These are phyloP conservation scores for Schizophyllum commune DNA, from an alignment of 1,284 basidiomycete species.

Conservation along the genomic window DNA sequence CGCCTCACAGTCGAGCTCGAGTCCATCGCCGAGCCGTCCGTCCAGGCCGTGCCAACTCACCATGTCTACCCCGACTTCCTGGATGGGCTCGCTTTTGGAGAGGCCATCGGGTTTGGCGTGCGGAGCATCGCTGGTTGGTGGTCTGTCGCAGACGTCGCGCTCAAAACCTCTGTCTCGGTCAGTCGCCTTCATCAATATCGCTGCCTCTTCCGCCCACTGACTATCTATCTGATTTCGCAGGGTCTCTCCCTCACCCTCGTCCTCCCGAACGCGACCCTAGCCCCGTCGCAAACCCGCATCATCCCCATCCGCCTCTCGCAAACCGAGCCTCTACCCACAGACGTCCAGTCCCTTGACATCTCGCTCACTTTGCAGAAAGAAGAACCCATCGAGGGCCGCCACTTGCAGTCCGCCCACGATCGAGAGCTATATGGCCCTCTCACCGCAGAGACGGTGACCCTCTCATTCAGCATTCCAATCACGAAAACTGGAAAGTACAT, in stretches of 20 bases:
- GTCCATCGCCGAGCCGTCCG: constrained; percentile 6
- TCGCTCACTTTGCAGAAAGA: constrained; percentile 20
- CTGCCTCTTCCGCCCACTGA: neutral
- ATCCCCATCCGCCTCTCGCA: constrained; percentile 45
- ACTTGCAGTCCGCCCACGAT: constrained; percentile 9
- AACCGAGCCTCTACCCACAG: constrained; percentile 19
- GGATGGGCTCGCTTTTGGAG: constrained; percentile 60
- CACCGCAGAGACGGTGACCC: constrained; percentile 17
- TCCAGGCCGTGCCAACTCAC: constrained; percentile 39
- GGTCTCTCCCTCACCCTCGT: constrained; percentile 30
- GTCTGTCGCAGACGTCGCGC: constrained; percentile 27
- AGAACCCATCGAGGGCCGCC: constrained; percentile 5
- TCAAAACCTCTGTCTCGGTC: neutral
- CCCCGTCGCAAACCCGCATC: constrained; percentile 52
- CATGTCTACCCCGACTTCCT: constrained; percentile 58
- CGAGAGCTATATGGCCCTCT: constrained; percentile 18
- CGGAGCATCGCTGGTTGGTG: constrained; percentile 47
- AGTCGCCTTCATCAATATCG: no score
- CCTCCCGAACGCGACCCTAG: constrained; percentile 31
- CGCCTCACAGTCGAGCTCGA: constrained; percentile 38
- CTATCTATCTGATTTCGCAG: constrained; percentile 15
- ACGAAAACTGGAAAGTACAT: constrained; percentile 34
- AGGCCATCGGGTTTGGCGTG: constrained; percentile 55
- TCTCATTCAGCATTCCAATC: constrained; percentile 33
- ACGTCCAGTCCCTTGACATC: constrained; percentile 25